These are phyloP conservation scores for Alternaria solani DNA, from an alignment of 2,329 filamentous ascomycete genomes.

Conservation along the genomic window DNA sequence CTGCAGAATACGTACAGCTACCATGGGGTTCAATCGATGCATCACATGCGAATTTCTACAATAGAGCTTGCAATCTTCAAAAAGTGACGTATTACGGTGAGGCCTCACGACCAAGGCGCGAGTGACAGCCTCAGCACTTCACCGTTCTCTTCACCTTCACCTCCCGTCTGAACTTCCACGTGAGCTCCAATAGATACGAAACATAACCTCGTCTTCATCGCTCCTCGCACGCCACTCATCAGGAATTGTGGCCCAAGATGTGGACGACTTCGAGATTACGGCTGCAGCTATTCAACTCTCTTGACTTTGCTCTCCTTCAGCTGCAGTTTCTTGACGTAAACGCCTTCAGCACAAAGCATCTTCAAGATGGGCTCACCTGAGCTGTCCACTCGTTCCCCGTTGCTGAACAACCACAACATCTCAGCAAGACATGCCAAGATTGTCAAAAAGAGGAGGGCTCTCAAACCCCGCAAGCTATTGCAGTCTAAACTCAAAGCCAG, in stretches of 20 bases:
- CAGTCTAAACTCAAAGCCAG: neutral
- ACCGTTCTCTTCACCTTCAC: neutral
- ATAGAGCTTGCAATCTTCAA: neutral
- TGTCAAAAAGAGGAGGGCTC: neutral
- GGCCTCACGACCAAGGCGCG: neutral
- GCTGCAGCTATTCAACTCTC: neutral
- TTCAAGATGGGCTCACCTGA: neutral
- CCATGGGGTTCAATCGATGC: neutral
- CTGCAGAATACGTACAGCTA: neutral
- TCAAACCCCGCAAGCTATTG: neutral
- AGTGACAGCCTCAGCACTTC: too few species aligned
- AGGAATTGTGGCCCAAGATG: neutral
- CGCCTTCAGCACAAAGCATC: neutral
- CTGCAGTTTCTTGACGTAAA: neutral
- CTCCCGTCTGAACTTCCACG: too few species aligned
- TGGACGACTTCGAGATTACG: neutral
- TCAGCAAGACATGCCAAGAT: neutral
- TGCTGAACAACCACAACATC: neutral
- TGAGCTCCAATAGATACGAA: neutral
- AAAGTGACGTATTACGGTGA: neutral
- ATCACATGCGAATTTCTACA: neutral
- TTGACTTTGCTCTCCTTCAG: neutral
- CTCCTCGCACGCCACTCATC: neutral
- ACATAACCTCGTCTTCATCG: neutral
- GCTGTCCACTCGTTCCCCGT: neutral